Evolutionary conservation across 2,329 filamentous ascomycete species (phyloP), one percentile per base, ranked within the genome.

Genomic region (Trichophyton simii): DNA sequence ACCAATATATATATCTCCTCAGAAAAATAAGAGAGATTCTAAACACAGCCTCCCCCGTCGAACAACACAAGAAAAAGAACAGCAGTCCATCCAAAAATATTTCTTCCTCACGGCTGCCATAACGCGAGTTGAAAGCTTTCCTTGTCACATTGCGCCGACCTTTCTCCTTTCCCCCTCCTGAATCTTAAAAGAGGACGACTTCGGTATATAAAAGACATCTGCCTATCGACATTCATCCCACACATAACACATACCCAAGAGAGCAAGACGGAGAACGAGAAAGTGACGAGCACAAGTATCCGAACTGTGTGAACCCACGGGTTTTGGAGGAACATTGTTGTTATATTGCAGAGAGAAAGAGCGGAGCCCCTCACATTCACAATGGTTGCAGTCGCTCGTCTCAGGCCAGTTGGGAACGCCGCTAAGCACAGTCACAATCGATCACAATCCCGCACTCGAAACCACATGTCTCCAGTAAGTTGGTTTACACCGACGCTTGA

Each of bases 381-480:
- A 54, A 54, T 54, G 50, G 50, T 54, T 22, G 50, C 50, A 34
- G 22, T 54, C 22, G 28, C 50, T 54, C 50, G 60, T 36, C 18
- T 44, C 34, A 36, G 50, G n/a, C 50, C 50, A n/a, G 50, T 54
- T 54, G 25, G 50, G 4, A 54, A 54, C 28, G 20, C 50, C n/a
- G 50, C 34, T 31, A 58, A 41, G 34, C 31, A 58, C 36, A 58
- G 13, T 20, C 28, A 44, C 25, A 50, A 7, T 28, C 50, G 28
- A 38, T 25, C 22, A 38, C 48, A 52, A 34, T 54, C 50, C 22
- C 50, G 28, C 2, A 54, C 25, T 25, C 20, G 61, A 28, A 61
- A 61, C 20, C 36, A 50, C 13, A 62, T 65, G 64, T 64, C 63
- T 57, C 65, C 65, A 15, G 65, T 66, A 62, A 58, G 63, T 9